Conservation (phyloP, 1,139 yeast species). For the Protomyces macrosporus region DNA sequence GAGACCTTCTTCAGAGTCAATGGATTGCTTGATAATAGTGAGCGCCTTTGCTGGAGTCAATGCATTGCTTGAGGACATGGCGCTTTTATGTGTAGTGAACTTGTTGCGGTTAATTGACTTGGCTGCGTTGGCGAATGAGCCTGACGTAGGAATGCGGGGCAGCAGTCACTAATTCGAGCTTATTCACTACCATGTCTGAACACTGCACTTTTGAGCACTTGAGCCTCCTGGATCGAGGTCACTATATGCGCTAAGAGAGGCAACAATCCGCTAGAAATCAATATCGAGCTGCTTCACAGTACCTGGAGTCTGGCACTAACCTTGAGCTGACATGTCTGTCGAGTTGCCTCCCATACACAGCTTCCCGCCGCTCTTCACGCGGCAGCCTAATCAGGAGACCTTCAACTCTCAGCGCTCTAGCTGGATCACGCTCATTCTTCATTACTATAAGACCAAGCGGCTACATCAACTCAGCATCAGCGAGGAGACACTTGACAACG, state of each 20-base stretch:
- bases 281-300: too few species aligned
- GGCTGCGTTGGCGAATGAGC: too few species aligned
- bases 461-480: constrained; percentile 48
- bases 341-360: constrained; percentile 51
- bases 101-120: too few species aligned
- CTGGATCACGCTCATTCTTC: constrained; percentile 54
- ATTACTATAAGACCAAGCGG: constrained; percentile 55
- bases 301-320: too few species aligned
- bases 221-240: too few species aligned
- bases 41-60: constrained; percentile 13
- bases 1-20: constrained; percentile 3
- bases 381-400: constrained; percentile 78
- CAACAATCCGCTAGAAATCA: too few species aligned
- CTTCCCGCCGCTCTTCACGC: constrained; percentile 88
- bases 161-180: too few species aligned
- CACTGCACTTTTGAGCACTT: too few species aligned
- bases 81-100: too few species aligned
- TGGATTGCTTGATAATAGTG: constrained; percentile 11
- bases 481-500: constrained; percentile 32
- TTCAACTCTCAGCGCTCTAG: constrained; percentile 61
- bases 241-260: too few species aligned
- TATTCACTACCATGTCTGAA: too few species aligned
- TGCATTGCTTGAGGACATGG: neutral
- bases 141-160: too few species aligned
- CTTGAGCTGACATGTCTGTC: neutral